These are phyloP conservation scores for Rhizoclosmatium sp. DNA, from an alignment of 192 early-diverging fungal species.

Conservation along the genomic window DNA sequence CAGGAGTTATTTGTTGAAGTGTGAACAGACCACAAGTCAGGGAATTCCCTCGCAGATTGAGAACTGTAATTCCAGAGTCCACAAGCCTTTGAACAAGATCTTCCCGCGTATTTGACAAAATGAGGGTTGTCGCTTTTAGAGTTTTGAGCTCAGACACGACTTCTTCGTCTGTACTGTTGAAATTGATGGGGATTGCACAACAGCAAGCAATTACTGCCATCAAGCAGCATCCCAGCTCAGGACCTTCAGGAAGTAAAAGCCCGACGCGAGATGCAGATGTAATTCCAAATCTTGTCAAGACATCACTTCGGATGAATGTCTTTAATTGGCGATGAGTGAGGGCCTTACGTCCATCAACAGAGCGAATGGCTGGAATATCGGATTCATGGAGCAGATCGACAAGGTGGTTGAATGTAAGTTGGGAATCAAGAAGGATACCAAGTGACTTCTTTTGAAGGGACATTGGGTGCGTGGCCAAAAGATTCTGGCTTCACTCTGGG, in stretches of 20 bases:
- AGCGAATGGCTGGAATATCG: constrained; percentile 35
- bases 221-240: constrained; percentile 43
- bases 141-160: constrained; percentile 40
- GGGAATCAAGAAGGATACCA: background rate
- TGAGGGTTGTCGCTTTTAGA: constrained; percentile 41
- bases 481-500: too few relatives aligned
- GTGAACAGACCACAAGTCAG: too few relatives aligned
- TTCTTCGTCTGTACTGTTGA: constrained; percentile 38
- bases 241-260: constrained; percentile 50
- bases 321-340: constrained; percentile 15
- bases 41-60: too few relatives aligned
- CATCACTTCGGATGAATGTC: constrained; percentile 21
- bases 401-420: constrained; percentile 35
- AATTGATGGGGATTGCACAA: constrained; percentile 50
- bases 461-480: too few relatives aligned
- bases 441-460: background rate
- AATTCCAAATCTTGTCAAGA: constrained; percentile 1
- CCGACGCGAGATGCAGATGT: constrained; percentile 29
- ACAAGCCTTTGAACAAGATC: too few relatives aligned
- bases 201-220: constrained; percentile 46
- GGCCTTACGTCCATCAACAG: constrained; percentile 16
- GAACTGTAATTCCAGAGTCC: too few relatives aligned
- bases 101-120: constrained; percentile 9
- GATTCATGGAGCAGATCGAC: constrained; percentile 43
- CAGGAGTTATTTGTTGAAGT: too few relatives aligned